Percentiles rank a stretch among this genome's conserved stretches.
phyloP scores from a whole-genome alignment of 352 stramenopile species.

The Peronospora belbahrii region DNA sequence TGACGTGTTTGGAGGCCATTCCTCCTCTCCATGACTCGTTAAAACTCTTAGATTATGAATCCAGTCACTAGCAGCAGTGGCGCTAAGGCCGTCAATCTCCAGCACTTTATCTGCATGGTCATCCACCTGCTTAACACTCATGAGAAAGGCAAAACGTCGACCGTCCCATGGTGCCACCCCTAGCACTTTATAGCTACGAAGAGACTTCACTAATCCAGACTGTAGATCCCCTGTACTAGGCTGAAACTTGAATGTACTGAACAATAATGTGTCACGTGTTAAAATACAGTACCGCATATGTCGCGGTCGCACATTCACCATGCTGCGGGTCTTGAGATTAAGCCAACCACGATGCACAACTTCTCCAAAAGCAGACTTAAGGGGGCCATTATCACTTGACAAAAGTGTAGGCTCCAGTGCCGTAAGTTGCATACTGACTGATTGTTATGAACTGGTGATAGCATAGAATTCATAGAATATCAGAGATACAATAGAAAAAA shows the following conservation, averaged over 20 bases:
- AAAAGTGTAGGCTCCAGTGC: constrained; percentile 47
- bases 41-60: constrained; percentile 56
- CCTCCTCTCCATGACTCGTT: constrained; percentile 35
- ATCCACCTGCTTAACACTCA: constrained; percentile 59
- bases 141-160: constrained; percentile 64
- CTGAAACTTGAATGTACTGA: constrained; percentile 85
- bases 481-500: constrained; percentile 12
- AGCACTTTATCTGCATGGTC: constrained; percentile 73
- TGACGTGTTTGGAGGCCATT: constrained; percentile 22
- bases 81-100: constrained; percentile 59
- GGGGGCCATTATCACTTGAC: constrained; percentile 41
- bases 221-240: constrained; percentile 60
- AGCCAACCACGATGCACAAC: constrained; percentile 75
- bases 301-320: constrained; percentile 76
- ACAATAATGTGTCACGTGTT: constrained; percentile 43
- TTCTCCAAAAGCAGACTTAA: constrained; percentile 56
- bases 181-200: constrained; percentile 61
- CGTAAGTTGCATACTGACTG: constrained; percentile 28
- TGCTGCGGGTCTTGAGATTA: constrained; percentile 81
- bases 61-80: constrained; percentile 58
- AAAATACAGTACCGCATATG: constrained; percentile 84
- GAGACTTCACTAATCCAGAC: constrained; percentile 45
- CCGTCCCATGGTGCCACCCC: constrained; percentile 66
- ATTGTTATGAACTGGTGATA: no score
- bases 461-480: no score